Percentiles rank a stretch among this genome's conserved stretches.
Conservation (phyloP, 2,329 filamentous ascomycete species). For the Geoglossum cookeanum region DNA sequence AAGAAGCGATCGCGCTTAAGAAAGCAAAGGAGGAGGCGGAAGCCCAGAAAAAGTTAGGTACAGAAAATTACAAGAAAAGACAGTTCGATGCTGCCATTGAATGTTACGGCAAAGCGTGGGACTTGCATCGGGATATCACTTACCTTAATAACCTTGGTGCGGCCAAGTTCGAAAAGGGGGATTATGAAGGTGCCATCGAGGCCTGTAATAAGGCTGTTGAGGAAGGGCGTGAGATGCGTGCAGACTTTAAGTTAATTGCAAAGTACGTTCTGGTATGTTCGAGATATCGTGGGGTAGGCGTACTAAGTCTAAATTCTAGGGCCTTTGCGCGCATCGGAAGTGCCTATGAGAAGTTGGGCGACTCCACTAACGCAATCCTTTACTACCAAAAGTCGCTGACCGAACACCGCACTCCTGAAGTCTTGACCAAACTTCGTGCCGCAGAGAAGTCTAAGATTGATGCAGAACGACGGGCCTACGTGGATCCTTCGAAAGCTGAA, state of each 20-base stretch:
- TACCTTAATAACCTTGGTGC: constrained; percentile 95
- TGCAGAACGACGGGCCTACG: constrained; percentile 56
- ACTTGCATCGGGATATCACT: constrained; percentile 83
- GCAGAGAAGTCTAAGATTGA: constrained; percentile 77
- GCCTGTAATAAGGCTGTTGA: constrained; percentile 74
- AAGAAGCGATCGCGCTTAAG: constrained; percentile 66
- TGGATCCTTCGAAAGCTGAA: constrained; percentile 83
- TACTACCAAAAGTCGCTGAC: constrained; percentile 89
- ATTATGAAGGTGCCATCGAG: constrained; percentile 74
- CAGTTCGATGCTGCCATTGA: constrained; percentile 88
- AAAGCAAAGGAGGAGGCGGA: constrained; percentile 87
- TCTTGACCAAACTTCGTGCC: constrained; percentile 76
- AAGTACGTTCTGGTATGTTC: constrained; percentile 37
- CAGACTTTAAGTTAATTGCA: constrained; percentile 95
- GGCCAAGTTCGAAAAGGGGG: constrained; percentile 89
- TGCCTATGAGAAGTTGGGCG: constrained; percentile 80
- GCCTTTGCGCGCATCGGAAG: constrained; percentile 87
- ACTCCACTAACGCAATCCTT: constrained; percentile 60
- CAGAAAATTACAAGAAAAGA: constrained; percentile 94
- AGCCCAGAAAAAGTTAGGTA: constrained; percentile 84
- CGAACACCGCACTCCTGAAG: constrained; percentile 89
- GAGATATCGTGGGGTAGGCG: background rate
- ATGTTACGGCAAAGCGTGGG: constrained; percentile 93
- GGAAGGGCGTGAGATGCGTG: constrained; percentile 72
- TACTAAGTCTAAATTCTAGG: constrained; percentile 16